Evolutionary conservation across 2,329 filamentous ascomycete species (phyloP).

Genomic region (Penicillium sp.): DNA sequence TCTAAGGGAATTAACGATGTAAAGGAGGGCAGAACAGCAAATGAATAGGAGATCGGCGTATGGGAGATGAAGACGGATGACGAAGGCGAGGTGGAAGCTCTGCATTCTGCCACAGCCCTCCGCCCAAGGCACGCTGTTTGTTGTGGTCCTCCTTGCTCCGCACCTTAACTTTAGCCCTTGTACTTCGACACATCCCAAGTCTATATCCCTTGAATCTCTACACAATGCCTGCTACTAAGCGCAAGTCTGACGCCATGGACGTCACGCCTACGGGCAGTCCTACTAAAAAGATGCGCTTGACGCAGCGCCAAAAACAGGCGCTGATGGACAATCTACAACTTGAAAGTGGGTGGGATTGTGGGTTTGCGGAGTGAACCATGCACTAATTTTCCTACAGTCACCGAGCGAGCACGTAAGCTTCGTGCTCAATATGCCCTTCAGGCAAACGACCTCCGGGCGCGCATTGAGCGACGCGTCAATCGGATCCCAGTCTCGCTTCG

Average conservation of each 20-base stretch:
- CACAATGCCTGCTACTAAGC: slow-evolving; percentile 42
- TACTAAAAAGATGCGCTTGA: slow-evolving; percentile 61
- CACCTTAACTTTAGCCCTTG: slow-evolving; percentile 16
- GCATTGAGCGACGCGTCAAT: slow-evolving; percentile 90
- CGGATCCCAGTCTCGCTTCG: slow-evolving; percentile 79
- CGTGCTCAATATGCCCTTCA: slow-evolving; percentile 86
- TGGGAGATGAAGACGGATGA: slow-evolving; percentile 23
- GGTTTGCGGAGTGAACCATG: background rate
- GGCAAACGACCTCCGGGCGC: slow-evolving; percentile 76
- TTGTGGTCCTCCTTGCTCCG: slow-evolving; percentile 21
- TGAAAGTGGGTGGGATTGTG: slow-evolving; percentile 64
- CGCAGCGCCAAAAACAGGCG: slow-evolving; percentile 73
- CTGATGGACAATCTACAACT: slow-evolving; percentile 86
- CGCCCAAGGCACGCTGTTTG: slow-evolving; percentile 23
- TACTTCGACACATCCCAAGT: slow-evolving; percentile 1
- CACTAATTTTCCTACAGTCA: slow-evolving; percentile 56
- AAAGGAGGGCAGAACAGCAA: slow-evolving; percentile 10
- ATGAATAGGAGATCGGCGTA: slow-evolving; percentile 8
- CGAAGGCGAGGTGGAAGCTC: slow-evolving; percentile 29
- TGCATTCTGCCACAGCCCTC: slow-evolving; percentile 20
- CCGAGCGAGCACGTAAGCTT: slow-evolving; percentile 80
- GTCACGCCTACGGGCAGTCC: slow-evolving; percentile 54
- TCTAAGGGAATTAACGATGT: slow-evolving; percentile 10
- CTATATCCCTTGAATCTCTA: background rate
- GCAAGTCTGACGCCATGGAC: slow-evolving; percentile 37